Evolutionary conservation across 441 rosid genomes (phyloP), one percentile per base, ranked within the genome.

Genomic region (California macrophylla): DNA sequence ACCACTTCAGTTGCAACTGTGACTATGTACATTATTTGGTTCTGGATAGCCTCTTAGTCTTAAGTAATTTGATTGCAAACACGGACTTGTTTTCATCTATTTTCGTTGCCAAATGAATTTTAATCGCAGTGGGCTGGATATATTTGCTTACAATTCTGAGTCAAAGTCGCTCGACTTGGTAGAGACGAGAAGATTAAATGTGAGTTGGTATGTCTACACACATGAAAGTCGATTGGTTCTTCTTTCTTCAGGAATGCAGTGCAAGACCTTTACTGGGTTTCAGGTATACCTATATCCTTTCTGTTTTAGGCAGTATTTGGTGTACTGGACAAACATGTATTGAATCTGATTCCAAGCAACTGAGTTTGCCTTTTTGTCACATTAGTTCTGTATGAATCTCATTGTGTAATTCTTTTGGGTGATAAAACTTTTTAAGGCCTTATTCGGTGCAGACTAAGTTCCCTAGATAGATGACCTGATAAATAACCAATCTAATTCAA

Each of bases 221-320:
- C 99, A 95, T 80, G 99, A 92, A 70, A 88, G 93, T 76, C 91
- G 99, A 70, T 76, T 92, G 86, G 85, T 92, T 84, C 97, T 92
- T 77, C 97, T 95, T 83, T 96, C 99, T 71, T 90, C 98, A 4
- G 98, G 98, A 82, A 82, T 95, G 93, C 97, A 92, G 72, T 90
- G 96, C 96, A 89, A 86, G 83, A 81, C 82, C 34, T 81, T 95
- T 76, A 81, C 76, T 79, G 99, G 97, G 75, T 90, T 89, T 82
- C 98, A 95, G 97, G 98, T 92, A 74, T 66, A 54, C 13, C 23
- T 68, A 16, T 5, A n/a, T 6, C 16, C 52, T 36, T 61, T 68
- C 60, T 23, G 34, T 52, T 70, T 38, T 66, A 42, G 54, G 54
- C 6, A 64, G 70, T 40, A 61, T 18, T 34, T 29, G 34, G 20